Percentiles rank a stretch among this genome's conserved stretches.
These are phyloP conservation scores for Claviceps sp. DNA, from an alignment of 2,329 filamentous ascomycete species.

Conservation along the genomic window DNA sequence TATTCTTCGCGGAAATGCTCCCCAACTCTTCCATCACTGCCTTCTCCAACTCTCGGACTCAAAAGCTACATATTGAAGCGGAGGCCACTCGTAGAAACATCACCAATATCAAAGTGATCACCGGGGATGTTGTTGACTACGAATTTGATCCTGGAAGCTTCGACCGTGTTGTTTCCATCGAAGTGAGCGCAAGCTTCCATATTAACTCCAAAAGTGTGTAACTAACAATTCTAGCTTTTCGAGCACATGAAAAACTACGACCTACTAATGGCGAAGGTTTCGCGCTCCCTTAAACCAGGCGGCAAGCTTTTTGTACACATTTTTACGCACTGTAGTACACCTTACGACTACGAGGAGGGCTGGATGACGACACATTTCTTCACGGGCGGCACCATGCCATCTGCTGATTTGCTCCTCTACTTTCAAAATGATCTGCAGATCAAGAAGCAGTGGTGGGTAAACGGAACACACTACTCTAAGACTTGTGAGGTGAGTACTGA, in stretches of 20 bases:
- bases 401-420: conserved; percentile 50
- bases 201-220: not conserved
- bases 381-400: conserved; percentile 60
- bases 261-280: conserved; percentile 49
- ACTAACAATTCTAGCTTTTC: conserved; percentile 37
- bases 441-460: conserved; percentile 57
- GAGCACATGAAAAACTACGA: conserved; percentile 71
- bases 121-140: conserved; percentile 52
- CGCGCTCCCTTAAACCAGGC: conserved; percentile 42
- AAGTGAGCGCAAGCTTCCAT: conserved; percentile 18
- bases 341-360: conserved; percentile 57
- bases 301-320: conserved; percentile 60
- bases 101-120: conserved; percentile 48
- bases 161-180: conserved; percentile 55
- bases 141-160: conserved; percentile 45
- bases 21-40: conserved; percentile 49
- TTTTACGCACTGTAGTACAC: conserved; percentile 49
- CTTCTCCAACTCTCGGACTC: conserved; percentile 57
- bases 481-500: conserved; percentile 46
- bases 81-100: conserved; percentile 43
- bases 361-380: conserved; percentile 69
- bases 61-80: conserved; percentile 53
- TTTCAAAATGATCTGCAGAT: conserved; percentile 51
- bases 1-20: conserved; percentile 53
- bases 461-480: conserved; percentile 52